Evolutionary conservation across 2,329 filamentous ascomycete species (phyloP), one percentile per base, ranked within the genome.

Genomic region (Cercospora citrullina): DNA sequence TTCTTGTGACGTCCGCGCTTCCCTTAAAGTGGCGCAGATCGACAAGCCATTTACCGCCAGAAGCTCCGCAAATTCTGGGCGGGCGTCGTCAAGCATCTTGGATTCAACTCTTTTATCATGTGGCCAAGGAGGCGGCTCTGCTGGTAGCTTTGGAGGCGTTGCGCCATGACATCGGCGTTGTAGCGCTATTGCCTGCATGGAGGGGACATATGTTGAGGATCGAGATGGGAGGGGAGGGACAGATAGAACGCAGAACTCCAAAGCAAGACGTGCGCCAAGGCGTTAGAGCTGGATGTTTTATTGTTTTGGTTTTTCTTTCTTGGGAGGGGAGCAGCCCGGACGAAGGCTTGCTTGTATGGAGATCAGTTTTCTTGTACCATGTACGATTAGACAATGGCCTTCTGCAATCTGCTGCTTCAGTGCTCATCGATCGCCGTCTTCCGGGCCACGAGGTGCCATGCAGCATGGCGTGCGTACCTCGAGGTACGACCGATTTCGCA

Each of bases 11-110:
- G 53, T 58, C 53, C 53, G n/a, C 53, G 53, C 53, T 58, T 58
- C 53, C 26, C 53, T 30, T n/a, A 9, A 51, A 30, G 26, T 58
- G 53, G 53, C 53, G 53, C 30, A n/a, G 53, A 58, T 58, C 53
- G 53, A 58, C 53, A 58, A 6, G 53, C 53, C 30, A 31, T 30
- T 7, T 58, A n/a, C 26, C 21, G 10, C n/a, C 14, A 30, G 26
- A 30, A n/a, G 26, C 23, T 58, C 14, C 28, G 3, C 23, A 33
- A 9, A 18, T 9, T 10, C 53, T 58, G 53, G 53, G 53, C 53
- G 53, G 53, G 53, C 53, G 53, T 18, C 8, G 53, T 30, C 53
- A 58, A 58, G 53, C 53, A 58, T 51, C 53, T 58, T 58, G 53
- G 53, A 33, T 4, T 9, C 53, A 58, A 16, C 26, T 58, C 7